phyloP scores from a whole-genome alignment of 1,284 basidiomycete species.

The Cerioporus squamosus region DNA sequence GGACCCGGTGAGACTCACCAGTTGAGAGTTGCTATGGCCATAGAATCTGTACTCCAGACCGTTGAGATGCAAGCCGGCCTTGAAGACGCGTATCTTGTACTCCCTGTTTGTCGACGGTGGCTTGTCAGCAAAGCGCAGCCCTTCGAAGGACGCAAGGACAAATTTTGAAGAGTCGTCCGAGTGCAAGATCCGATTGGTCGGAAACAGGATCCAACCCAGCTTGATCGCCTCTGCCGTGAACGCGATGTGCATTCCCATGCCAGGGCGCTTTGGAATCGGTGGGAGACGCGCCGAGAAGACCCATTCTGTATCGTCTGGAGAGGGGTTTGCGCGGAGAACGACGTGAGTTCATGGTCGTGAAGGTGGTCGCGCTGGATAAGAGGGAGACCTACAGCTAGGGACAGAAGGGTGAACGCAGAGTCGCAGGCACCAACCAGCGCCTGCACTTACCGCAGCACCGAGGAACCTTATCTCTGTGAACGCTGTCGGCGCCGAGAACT shows the following conservation, averaged over 20 bases:
- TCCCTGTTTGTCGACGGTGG: conserved; percentile 51
- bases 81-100: conserved; percentile 59
- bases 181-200: conserved; percentile 60
- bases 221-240: conserved; percentile 54
- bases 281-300: conserved; percentile 45
- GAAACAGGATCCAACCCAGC: conserved; percentile 51
- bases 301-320: conserved; percentile 56
- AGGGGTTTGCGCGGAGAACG: conserved; percentile 46
- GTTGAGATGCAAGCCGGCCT: conserved; percentile 59
- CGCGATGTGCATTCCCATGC: conserved; percentile 51
- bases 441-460: conserved; percentile 1
- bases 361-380: too few species aligned
- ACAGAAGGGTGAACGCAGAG: too few species aligned
- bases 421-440: too few species aligned
- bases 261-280: conserved; percentile 8
- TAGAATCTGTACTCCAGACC: conserved; percentile 66
- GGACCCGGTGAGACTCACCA: conserved; percentile 42
- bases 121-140: conserved; percentile 54
- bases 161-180: conserved; percentile 59
- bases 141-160: conserved; percentile 56
- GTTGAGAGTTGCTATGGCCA: conserved; percentile 69
- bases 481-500: too few species aligned
- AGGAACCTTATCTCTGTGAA: neutral
- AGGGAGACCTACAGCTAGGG: too few species aligned
- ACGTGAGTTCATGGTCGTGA: conserved; percentile 37